phyloP scores from a whole-genome alignment of 2,329 filamentous ascomycete genomes.

The Cladosporium austrohemisphaericum region DNA sequence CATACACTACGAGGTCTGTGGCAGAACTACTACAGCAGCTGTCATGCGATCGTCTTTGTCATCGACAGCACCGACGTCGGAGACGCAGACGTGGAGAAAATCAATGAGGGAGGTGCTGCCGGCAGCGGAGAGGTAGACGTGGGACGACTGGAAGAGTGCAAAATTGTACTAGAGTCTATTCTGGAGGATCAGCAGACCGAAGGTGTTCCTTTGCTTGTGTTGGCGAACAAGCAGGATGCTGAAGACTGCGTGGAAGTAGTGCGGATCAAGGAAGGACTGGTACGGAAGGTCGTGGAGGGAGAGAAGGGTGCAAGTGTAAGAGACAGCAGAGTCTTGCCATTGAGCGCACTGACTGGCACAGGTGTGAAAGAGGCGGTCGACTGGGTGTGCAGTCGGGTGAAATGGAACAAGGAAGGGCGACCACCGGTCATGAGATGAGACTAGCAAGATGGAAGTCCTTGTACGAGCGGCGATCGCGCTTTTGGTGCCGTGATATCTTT shows the following conservation, averaged over 20 bases:
- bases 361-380: slow-evolving; percentile 95
- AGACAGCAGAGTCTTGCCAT: slow-evolving; percentile 85
- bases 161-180: slow-evolving; percentile 83
- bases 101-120: slow-evolving; percentile 29
- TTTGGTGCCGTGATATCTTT: too few species aligned
- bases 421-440: slow-evolving; percentile 86
- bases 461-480: too few species aligned
- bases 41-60: slow-evolving; percentile 96
- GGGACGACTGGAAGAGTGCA: slow-evolving; percentile 78
- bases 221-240: slow-evolving; percentile 96
- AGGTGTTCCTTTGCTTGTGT: slow-evolving; percentile 83
- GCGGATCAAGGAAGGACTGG: slow-evolving; percentile 91
- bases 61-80: slow-evolving; percentile 94
- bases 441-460: too few species aligned
- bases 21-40: slow-evolving; percentile 92
- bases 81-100: slow-evolving; percentile 65
- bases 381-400: slow-evolving; percentile 86
- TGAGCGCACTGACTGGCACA: slow-evolving; percentile 78
- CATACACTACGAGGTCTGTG: slow-evolving; percentile 83
- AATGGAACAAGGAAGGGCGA: slow-evolving; percentile 92
- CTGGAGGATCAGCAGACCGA: slow-evolving; percentile 82
- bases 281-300: slow-evolving; percentile 92
- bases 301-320: slow-evolving; percentile 81
- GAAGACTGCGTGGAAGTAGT: slow-evolving; percentile 98
- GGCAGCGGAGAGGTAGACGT: slow-evolving; percentile 22